A percentile compares a stretch with the other conserved stretches of the same genome.
These are phyloP conservation scores for Cornus controversa DNA, from an alignment of 148 eudicot species.

Conservation along the genomic window DNA sequence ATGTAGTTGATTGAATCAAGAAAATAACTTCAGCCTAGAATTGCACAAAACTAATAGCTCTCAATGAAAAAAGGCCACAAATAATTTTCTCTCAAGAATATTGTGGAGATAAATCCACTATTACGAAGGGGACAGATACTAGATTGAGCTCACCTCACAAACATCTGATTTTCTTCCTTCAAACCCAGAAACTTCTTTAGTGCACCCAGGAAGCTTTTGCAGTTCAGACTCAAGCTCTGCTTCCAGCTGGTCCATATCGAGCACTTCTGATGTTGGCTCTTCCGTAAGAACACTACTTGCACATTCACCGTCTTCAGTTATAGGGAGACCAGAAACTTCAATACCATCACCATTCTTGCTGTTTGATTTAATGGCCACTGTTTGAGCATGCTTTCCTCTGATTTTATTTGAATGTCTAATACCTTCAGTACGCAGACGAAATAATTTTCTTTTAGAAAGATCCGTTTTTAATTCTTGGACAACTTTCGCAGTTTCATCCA, in stretches of 20 bases:
- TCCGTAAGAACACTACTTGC: constrained; percentile 54
- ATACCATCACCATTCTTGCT: constrained; percentile 15
- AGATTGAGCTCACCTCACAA: constrained; percentile 37
- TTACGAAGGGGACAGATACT: not conserved
- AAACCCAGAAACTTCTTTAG: constrained; percentile 32
- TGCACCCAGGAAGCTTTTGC: constrained; percentile 63
- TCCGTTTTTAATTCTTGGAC: constrained; percentile 58
- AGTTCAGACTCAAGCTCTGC: constrained; percentile 72
- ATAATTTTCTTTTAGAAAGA: constrained; percentile 44
- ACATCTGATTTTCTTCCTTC: constrained; percentile 27
- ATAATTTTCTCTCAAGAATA: not conserved
- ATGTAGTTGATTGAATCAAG: not conserved
- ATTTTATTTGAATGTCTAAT: constrained; percentile 1
- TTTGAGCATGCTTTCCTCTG: constrained; percentile 11
- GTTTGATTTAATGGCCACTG: constrained; percentile 3
- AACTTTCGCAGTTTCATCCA: constrained; percentile 65
- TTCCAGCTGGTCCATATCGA: constrained; percentile 66
- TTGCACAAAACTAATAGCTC: not conserved
- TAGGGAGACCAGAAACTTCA: constrained; percentile 19
- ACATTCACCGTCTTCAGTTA: constrained; percentile 40
- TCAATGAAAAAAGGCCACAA: not conserved
- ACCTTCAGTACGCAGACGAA: constrained; percentile 15
- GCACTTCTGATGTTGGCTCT: constrained; percentile 40
- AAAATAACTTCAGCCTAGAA: not conserved
- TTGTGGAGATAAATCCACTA: not conserved